Conservation (phyloP, 2,329 filamentous ascomycete species). For the Fusarium citri region DNA sequence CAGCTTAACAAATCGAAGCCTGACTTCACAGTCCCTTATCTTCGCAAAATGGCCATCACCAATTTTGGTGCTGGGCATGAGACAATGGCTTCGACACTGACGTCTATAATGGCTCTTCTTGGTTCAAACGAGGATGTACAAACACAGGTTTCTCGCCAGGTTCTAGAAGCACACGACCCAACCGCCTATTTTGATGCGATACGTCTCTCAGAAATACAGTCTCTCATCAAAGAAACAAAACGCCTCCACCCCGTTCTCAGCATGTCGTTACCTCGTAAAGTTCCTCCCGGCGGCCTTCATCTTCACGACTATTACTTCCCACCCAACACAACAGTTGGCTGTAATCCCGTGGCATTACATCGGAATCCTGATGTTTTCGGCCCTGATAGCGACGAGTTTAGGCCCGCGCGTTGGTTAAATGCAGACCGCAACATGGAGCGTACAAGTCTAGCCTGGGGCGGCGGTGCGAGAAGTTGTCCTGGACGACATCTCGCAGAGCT, state of each 20-base stretch:
- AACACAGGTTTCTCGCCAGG: conserved; percentile 49
- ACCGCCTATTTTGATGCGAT: conserved; percentile 40
- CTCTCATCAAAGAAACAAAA: conserved; percentile 63
- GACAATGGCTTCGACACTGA: conserved; percentile 65
- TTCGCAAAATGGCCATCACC: conserved; percentile 64
- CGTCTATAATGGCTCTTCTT: conserved; percentile 61
- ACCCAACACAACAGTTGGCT: conserved; percentile 61
- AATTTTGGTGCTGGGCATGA: conserved; percentile 69
- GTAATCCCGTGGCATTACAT: conserved; percentile 63
- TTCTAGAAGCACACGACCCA: conserved; percentile 37
- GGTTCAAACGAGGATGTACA: conserved; percentile 54
- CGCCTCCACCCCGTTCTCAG: conserved; percentile 63
- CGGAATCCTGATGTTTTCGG: conserved; percentile 63
- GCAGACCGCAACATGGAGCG: conserved; percentile 58
- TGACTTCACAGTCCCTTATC: conserved; percentile 60
- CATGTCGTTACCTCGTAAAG: conserved; percentile 62
- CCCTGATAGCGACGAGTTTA: conserved; percentile 55
- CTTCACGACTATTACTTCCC: conserved; percentile 58
- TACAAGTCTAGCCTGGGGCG: conserved; percentile 64
- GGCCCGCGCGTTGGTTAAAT: conserved; percentile 61
- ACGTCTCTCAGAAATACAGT: conserved; percentile 54
- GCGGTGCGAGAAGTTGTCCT: conserved; percentile 62
- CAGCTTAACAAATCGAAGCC: conserved; percentile 58
- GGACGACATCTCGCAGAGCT: conserved; percentile 64
- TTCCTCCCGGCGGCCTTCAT: conserved; percentile 52